Conservation (phyloP, 352 stramenopile genomes). For the Phytophthora boehmeriae region DNA sequence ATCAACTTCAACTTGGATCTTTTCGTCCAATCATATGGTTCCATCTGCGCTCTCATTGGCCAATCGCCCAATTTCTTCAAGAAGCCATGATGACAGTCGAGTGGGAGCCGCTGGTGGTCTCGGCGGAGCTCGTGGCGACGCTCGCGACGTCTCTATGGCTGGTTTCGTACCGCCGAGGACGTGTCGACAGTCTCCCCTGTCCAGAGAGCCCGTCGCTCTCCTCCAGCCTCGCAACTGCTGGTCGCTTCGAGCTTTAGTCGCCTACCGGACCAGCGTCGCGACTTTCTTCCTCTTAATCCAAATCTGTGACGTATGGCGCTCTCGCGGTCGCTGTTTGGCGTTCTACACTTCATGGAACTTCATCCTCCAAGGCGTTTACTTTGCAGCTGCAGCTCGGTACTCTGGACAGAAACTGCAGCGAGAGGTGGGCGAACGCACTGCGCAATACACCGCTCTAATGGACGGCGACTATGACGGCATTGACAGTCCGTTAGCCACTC, state of each 20-base stretch:
- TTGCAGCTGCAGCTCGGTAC: constrained; percentile 36
- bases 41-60: not conserved
- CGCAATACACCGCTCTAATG: constrained; percentile 44
- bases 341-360: constrained; percentile 92
- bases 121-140: constrained; percentile 47
- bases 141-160: constrained; percentile 57
- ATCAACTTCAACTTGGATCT: not conserved
- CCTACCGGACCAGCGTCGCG: constrained; percentile 37
- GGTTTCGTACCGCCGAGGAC: constrained; percentile 39
- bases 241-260: constrained; percentile 46
- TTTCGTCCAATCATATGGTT: not conserved
- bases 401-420: constrained; percentile 37
- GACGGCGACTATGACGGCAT: constrained; percentile 42
- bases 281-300: constrained; percentile 67
- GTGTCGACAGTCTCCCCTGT: constrained; percentile 41
- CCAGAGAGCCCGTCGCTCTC: constrained; percentile 30
- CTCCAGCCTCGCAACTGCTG: constrained; percentile 52
- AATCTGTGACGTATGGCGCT: constrained; percentile 64
- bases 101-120: constrained; percentile 65
- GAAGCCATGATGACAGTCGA: constrained; percentile 1
- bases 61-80: not conserved
- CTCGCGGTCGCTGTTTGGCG: constrained; percentile 48
- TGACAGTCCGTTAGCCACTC: constrained; percentile 16
- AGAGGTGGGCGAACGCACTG: constrained; percentile 20
- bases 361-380: constrained; percentile 72